Evolutionary conservation across 495 filamentous ascomycete genomes (phyloP).

Genomic region (Thermochaetoides thermophila): DNA sequence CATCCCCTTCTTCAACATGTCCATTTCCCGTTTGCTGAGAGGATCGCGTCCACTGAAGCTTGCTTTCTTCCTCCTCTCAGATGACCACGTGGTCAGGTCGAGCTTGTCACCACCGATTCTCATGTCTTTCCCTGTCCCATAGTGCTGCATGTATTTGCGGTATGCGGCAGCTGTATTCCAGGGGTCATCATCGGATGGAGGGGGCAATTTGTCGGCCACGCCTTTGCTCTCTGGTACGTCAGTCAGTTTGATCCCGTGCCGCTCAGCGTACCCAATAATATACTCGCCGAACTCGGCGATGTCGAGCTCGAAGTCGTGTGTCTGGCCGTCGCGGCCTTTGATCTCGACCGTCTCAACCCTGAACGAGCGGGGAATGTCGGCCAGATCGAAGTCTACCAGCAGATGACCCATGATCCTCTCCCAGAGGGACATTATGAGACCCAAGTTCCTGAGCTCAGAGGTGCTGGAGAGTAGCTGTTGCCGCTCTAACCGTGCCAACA

Average conservation of each 20-base stretch:
- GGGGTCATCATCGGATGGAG: conserved; percentile 6
- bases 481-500: conserved; percentile 20
- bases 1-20: conserved; percentile 17
- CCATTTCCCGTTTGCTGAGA: conserved; percentile 13
- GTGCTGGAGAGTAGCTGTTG: conserved; percentile 11
- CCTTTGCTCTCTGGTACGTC: conserved; percentile 7
- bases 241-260: conserved; percentile 9
- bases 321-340: not conserved
- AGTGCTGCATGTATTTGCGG: conserved; percentile 2
- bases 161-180: conserved; percentile 6
- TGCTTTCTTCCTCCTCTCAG: conserved; percentile 13
- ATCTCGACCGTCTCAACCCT: conserved; percentile 5
- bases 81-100: conserved; percentile 21
- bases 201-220: conserved; percentile 9
- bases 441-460: conserved; percentile 17
- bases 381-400: conserved; percentile 2
- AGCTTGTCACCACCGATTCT: conserved; percentile 19
- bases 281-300: conserved; percentile 4
- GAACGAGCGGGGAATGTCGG: not conserved
- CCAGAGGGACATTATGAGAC: conserved; percentile 22
- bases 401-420: conserved; percentile 9
- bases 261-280: conserved; percentile 10
- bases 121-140: not conserved
- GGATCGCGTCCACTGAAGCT: conserved; percentile 16
- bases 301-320: conserved; percentile 8